Percentiles rank a stretch among this genome's conserved stretches.
Evolutionary conservation across 345 rosid genomes (phyloP).

Genomic region (Eucalyptus pauciflora): DNA sequence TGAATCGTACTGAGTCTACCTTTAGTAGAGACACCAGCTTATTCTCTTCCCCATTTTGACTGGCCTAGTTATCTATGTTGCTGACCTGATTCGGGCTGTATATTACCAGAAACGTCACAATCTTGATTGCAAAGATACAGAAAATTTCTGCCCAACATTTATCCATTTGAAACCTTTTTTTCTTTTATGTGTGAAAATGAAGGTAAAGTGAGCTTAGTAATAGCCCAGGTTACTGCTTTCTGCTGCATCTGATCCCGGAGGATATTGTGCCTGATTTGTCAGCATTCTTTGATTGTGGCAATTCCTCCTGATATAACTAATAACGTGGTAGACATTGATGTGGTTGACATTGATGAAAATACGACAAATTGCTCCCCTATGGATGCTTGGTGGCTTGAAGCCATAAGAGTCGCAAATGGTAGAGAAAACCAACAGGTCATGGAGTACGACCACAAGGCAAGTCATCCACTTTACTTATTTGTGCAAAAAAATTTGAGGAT

Average conservation of each 20-base stretch:
- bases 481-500: background rate
- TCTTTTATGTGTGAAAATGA: background rate
- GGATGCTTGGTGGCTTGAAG: slow-evolving; percentile 93
- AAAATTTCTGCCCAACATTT: background rate
- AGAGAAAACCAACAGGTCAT: slow-evolving; percentile 34
- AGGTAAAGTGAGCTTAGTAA: background rate
- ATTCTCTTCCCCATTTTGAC: background rate
- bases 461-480: slow-evolving; percentile 2
- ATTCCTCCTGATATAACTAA: slow-evolving; percentile 7
- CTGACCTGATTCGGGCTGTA: slow-evolving; percentile 57
- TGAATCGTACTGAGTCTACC: too few relatives aligned
- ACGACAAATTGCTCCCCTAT: slow-evolving; percentile 19
- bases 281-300: slow-evolving; percentile 2
- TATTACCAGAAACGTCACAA: slow-evolving; percentile 87
- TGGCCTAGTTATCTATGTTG: slow-evolving; percentile 68
- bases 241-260: slow-evolving; percentile 53
- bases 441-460: slow-evolving; percentile 26
- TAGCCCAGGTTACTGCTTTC: slow-evolving; percentile 67
- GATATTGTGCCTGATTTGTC: slow-evolving; percentile 29
- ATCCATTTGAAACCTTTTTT: background rate
- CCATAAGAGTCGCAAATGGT: slow-evolving; percentile 53
- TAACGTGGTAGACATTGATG: slow-evolving; percentile 2
- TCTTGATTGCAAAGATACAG: slow-evolving; percentile 80
- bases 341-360: slow-evolving; percentile 7
- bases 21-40: background rate